Percentiles rank a stretch among this genome's conserved stretches.
These are phyloP conservation scores for Chlorella ohadii DNA, from an alignment of 139 green algal genomes.

Conservation along the genomic window DNA sequence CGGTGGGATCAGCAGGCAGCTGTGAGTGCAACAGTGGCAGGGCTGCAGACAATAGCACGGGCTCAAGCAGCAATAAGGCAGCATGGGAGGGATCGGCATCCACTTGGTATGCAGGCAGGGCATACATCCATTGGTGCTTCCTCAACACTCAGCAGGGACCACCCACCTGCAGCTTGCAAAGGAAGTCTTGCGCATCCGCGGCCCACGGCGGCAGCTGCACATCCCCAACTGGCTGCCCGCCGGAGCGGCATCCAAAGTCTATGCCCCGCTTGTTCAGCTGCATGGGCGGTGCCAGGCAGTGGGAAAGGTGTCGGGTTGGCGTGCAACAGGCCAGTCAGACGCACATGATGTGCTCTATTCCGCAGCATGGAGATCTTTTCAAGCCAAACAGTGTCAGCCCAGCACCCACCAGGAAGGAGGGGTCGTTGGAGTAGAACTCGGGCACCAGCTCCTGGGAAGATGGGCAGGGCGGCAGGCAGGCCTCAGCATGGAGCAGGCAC, in stretches of 20 bases:
- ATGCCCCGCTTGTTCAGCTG: conserved; percentile 54
- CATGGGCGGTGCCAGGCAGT: not conserved
- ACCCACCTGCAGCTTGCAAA: conserved; percentile 45
- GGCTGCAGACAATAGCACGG: no score
- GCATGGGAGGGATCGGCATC: no score
- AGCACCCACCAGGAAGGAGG: conserved; percentile 67
- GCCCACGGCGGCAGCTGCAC: conserved; percentile 84
- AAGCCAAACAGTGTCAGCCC: no score
- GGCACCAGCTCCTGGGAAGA: conserved; percentile 71
- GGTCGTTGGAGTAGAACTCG: conserved; percentile 76
- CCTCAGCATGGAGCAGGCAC: no score
- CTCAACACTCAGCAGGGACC: no score
- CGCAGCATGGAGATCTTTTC: no score
- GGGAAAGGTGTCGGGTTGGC: not conserved
- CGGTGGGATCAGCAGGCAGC: no score
- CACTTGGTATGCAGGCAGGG: no score
- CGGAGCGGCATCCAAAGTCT: conserved; percentile 46
- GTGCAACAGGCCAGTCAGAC: not conserved
- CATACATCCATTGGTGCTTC: no score
- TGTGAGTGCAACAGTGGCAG: no score
- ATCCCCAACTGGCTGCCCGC: conserved; percentile 52
- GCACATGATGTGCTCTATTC: not conserved
- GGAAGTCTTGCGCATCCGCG: conserved; percentile 44
- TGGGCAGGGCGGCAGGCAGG: no score
- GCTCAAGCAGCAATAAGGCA: no score